A percentile compares a stretch with the other conserved stretches of the same genome.
Conservation (phyloP, 2,329 filamentous ascomycete genomes). For the Ophiostoma himal-ulmi region DNA sequence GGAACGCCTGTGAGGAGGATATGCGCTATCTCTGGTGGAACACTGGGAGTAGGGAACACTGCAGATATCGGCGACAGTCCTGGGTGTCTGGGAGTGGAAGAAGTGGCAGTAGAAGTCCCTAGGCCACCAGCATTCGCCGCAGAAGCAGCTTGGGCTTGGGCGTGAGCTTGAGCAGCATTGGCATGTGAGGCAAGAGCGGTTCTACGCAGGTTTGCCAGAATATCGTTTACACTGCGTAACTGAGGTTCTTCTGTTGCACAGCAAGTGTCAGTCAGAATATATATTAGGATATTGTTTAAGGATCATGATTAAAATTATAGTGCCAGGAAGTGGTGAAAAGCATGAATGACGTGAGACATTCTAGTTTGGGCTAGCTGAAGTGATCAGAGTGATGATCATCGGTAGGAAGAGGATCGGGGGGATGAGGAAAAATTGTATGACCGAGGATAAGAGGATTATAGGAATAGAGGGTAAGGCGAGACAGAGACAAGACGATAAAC, state of each 20-base stretch:
- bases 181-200: constrained; percentile 33
- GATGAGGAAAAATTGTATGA: neutral
- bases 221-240: constrained; percentile 50
- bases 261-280: neutral
- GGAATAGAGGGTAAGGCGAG: neutral
- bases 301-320: neutral
- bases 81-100: neutral
- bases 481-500: neutral
- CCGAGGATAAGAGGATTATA: neutral
- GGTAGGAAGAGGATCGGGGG: neutral
- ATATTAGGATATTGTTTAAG: neutral
- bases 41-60: constrained; percentile 39
- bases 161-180: constrained; percentile 3
- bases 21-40: constrained; percentile 54
- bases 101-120: neutral
- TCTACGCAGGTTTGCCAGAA: constrained; percentile 53
- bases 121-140: neutral
- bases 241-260: constrained; percentile 25
- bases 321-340: neutral
- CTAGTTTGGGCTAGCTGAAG: neutral
- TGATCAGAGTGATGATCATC: neutral
- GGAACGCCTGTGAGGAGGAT: constrained; percentile 38
- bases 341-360: neutral
- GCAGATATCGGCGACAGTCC: constrained; percentile 13
- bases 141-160: constrained; percentile 1